A percentile compares a stretch with the other conserved stretches of the same genome.
These are phyloP conservation scores for Penicillium flavigenum DNA, from an alignment of 495 filamentous ascomycete species.

Conservation along the genomic window DNA sequence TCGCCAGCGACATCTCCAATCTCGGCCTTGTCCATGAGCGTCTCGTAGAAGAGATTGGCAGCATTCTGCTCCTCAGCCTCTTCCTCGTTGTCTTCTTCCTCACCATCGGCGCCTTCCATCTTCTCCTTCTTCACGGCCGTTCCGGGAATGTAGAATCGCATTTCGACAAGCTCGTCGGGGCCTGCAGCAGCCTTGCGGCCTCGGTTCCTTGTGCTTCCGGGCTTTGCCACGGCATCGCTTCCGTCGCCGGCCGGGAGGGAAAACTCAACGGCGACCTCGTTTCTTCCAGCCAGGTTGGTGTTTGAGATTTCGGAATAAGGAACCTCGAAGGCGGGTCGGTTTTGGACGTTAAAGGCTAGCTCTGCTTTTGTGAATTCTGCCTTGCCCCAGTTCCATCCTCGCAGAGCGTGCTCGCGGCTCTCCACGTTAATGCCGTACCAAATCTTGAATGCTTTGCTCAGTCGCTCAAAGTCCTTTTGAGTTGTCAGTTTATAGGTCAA, in stretches of 20 bases:
- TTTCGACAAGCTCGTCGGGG: constrained; percentile 91
- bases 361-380: constrained; percentile 95
- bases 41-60: constrained; percentile 93
- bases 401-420: constrained; percentile 86
- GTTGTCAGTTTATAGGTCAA: not conserved
- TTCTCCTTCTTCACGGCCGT: constrained; percentile 83
- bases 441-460: constrained; percentile 87
- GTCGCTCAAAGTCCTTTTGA: constrained; percentile 78
- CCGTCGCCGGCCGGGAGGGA: constrained; percentile 62
- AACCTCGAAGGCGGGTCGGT: constrained; percentile 94
- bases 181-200: constrained; percentile 88
- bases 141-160: constrained; percentile 98
- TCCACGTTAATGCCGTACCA: constrained; percentile 95
- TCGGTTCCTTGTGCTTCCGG: constrained; percentile 70
- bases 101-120: constrained; percentile 66
- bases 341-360: constrained; percentile 93
- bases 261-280: constrained; percentile 96
- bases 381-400: constrained; percentile 99
- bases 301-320: constrained; percentile 98
- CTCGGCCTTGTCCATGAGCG: constrained; percentile 97
- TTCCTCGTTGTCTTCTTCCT: constrained; percentile 68
- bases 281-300: constrained; percentile 95
- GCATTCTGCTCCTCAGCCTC: constrained; percentile 87
- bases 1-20: constrained; percentile 98
- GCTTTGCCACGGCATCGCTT: constrained; percentile 67